Evolutionary conservation across 345 rosid genomes (phyloP).

Genomic region (Kernera saxatilis): DNA sequence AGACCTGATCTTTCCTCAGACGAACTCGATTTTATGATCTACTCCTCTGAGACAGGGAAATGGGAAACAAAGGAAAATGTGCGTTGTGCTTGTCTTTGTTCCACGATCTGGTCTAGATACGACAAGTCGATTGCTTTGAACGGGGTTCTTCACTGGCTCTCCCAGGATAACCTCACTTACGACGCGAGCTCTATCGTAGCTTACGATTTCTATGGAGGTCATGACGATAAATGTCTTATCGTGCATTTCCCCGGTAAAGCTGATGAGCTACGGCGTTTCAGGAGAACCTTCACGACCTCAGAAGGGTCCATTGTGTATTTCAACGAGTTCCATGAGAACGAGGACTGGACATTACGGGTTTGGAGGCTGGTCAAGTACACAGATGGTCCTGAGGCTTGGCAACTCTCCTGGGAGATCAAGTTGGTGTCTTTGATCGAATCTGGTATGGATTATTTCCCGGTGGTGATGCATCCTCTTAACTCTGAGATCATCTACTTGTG

Average conservation of each 20-base stretch:
- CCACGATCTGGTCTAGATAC: neutral
- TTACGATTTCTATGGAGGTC: conserved; percentile 2
- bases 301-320: conserved; percentile 11
- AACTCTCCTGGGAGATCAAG: neutral
- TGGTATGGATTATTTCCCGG: neutral
- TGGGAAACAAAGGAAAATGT: neutral
- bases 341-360: neutral
- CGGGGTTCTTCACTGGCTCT: conserved; percentile 16
- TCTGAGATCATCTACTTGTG: conserved; percentile 20
- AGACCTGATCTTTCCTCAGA: neutral
- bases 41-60: conserved; percentile 4
- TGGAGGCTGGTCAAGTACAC: conserved; percentile 12
- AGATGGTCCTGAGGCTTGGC: conserved; percentile 8
- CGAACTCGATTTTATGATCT: neutral
- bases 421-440: neutral
- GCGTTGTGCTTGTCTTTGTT: neutral
- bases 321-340: neutral
- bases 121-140: conserved; percentile 5
- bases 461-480: conserved; percentile 23
- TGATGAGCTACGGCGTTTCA: neutral
- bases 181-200: neutral
- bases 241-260: neutral
- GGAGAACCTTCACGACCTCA: neutral
- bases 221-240: neutral
- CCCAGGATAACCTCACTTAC: neutral